Conservation (phyloP, 768 basidiomycete species). For the Candolleomyces aberdarensis region DNA sequence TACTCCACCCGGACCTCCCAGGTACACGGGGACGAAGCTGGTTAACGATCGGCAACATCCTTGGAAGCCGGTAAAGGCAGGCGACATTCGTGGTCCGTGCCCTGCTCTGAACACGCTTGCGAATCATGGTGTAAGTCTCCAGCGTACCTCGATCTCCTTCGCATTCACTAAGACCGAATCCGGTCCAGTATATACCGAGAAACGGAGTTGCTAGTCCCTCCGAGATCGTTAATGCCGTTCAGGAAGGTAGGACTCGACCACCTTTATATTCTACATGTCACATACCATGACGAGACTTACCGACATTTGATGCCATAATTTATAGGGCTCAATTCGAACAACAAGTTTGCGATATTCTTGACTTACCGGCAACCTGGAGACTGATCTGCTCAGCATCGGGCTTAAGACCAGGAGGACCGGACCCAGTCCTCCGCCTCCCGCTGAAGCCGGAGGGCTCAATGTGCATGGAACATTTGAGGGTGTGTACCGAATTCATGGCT, state of each 20-base stretch:
- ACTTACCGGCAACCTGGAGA: constrained; percentile 16
- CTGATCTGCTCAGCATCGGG: constrained; percentile 17
- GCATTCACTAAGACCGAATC: no score
- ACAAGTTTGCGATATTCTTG: constrained; percentile 9
- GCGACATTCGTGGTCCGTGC: constrained; percentile 17
- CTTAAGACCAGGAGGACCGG: constrained; percentile 16
- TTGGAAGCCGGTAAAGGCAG: constrained; percentile 10
- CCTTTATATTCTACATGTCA: background rate
- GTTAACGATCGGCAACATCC: constrained; percentile 15
- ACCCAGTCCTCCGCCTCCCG: constrained; percentile 12
- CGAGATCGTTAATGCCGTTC: constrained; percentile 13
- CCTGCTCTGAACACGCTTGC: constrained; percentile 20
- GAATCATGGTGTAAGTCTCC: constrained; percentile 16
- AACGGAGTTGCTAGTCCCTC: constrained; percentile 12
- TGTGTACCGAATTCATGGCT: constrained; percentile 7
- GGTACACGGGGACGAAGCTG: constrained; percentile 12
- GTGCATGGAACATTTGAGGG: constrained; percentile 16
- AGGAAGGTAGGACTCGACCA: constrained; percentile 8
- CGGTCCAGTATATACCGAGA: constrained; percentile 11
- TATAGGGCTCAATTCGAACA: constrained; percentile 16
- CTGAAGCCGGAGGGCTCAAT: constrained; percentile 16
- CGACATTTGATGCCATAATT: no score
- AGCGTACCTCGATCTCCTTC: no score
- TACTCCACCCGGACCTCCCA: constrained; percentile 6
- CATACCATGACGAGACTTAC: background rate